Base-by-base conservation (phyloP, 352 stramenopile species). In the Pythium guiyangense region DNA sequence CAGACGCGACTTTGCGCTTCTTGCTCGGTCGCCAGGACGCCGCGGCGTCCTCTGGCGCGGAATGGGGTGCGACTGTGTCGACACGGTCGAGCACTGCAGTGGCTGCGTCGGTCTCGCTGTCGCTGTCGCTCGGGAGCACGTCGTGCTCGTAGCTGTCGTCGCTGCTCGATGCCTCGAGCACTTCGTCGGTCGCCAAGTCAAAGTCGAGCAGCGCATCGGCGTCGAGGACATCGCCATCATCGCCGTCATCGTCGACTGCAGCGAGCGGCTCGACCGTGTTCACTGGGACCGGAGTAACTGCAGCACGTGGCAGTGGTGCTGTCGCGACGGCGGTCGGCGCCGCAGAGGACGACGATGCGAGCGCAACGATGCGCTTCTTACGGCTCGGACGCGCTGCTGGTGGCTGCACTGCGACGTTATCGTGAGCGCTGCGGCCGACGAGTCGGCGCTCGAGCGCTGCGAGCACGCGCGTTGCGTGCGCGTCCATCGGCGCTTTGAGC, bases 71-170 rank as follows among this genome's bases (percentile, higher is more conserved):
- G 35, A 31, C 18, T 12, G 6, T 37, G 6, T 9, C 31, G 12
- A 37, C 31, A 37, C 31, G 10, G 31, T 37, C 25, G 49, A 37
- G 18, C 15, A 11, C 10, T 14, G 34, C 15, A 11, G n/a, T 20
- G 9, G 4, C 27, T 14, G n/a, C 34, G 31, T 12, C 29, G 14
- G 17, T 57, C 52, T 34, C 44, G 0, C 60, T 49, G n/a, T 72
- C 45, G 9, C 65, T 56, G 46, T 71, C 63, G 20, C 70, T 69
- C 29, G 26, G n/a, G 2, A 93, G 64, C 34, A 90, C 84, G 22
- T 91, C 79, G 37, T 81, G 75, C 70, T 93, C 84, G 62, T 88
- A 93, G 15, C 70, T 70, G 14, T 85, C 80, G 58, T 83, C 67
- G 31, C 57, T 60, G 18, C 26, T 71, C 51, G 43, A 64, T 54